Evolutionary conservation across 140 eudicot genomes (phyloP), one percentile per base, ranked within the genome.

Genomic region (Ambrosia hybrid): DNA sequence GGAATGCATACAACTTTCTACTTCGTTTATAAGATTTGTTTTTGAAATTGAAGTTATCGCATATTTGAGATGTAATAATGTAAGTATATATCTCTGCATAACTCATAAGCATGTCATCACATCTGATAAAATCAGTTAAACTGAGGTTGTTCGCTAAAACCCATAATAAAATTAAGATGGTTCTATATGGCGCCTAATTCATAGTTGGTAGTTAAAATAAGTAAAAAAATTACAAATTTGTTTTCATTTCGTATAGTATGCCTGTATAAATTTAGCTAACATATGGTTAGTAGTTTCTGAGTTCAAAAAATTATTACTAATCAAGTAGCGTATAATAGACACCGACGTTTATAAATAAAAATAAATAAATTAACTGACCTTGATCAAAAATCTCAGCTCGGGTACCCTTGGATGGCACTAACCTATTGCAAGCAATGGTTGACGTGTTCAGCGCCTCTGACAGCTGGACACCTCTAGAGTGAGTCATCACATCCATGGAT

Each of bases 351-450:
- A 34, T 3, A 71, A 12, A 72, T 30, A 33, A 5, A 53, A 46
- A 17, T n/a, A n/a, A 39, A 3, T 3, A 13, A 53, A 9, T 14
- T 10, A 39, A 59, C 48, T 60, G 10, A 86, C 92, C 92, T 82
- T 79, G 92, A 83, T 76, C 63, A 48, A 66, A 75, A 68, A 75
- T 74, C 76, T 72, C 85, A 6, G 79, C 46, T 65, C 74, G 43
- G 70, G 80, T 45, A 21, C 81, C 84, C 81, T 83, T 79, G 67
- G 83, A 70, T 70, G 83, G 80, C 74, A 72, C 45, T 41, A 80
- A 72, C 60, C 74, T 79, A 72, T 65, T 72, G 36, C 87, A 52
- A 52, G 76, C 71, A 58, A 64, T 78, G 64, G 59, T 49, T 12
- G 86, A 81, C 67, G 66, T 73, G 76, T 70, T 67, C 26, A 71